Percentiles rank a stretch among this genome's conserved stretches.
Conservation (phyloP, 371 early-diverging fungal genomes). For the Batkoa obscura region DNA sequence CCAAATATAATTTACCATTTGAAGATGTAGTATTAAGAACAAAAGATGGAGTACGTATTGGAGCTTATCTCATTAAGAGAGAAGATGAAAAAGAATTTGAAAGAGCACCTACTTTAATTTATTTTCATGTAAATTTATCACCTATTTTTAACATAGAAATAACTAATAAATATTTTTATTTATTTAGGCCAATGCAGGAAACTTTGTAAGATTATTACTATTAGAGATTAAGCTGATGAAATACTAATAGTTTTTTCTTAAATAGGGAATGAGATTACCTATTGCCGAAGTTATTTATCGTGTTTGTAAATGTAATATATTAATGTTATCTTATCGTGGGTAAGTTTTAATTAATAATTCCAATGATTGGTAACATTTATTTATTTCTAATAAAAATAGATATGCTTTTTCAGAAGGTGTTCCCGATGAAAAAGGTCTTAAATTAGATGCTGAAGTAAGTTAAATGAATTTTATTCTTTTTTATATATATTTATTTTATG, state of each 20-base stretch:
- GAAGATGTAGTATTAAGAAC: constrained; percentile 57
- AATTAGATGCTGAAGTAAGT: constrained; percentile 63
- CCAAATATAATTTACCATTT: constrained; percentile 44
- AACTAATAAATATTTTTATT: neutral
- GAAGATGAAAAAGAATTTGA: constrained; percentile 27
- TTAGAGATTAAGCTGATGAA: no score
- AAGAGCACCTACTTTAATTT: constrained; percentile 52
- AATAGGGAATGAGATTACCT: constrained; percentile 69
- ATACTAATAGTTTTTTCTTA: neutral
- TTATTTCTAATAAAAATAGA: constrained; percentile 13
- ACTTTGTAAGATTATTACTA: constrained; percentile 37
- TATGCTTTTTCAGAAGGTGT: constrained; percentile 80
- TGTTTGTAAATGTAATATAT: constrained; percentile 52
- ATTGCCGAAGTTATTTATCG: constrained; percentile 54
- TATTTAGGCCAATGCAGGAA: constrained; percentile 79
- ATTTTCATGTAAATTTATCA: constrained; percentile 47
- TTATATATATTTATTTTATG: neutral
- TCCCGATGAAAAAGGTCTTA: constrained; percentile 68
- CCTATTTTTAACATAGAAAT: neutral
- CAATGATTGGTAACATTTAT: neutral
- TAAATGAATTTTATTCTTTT: neutral
- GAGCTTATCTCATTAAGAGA: constrained; percentile 55
- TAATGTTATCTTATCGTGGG: constrained; percentile 92
- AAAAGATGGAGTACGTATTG: constrained; percentile 55
- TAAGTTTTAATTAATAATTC: constrained; percentile 12